phyloP scores from a whole-genome alignment of 2,329 filamentous ascomycete genomes.

The Colletotrichum somersetense region DNA sequence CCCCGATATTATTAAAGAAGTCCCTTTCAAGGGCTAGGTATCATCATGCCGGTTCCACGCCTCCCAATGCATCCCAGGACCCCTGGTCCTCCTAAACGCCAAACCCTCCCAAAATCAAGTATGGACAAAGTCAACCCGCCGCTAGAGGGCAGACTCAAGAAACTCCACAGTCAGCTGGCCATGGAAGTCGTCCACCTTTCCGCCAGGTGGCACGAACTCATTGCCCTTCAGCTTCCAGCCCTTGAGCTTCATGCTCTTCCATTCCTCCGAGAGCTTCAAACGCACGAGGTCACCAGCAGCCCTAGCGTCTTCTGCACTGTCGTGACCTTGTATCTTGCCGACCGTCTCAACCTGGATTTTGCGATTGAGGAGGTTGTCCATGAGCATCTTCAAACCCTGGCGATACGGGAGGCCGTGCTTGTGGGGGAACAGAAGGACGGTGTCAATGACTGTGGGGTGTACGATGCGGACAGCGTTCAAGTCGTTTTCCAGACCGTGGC shows the following conservation, averaged over 20 bases:
- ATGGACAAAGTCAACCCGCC: not conserved
- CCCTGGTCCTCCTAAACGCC: constrained; percentile 21
- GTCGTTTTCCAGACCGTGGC: constrained; percentile 96
- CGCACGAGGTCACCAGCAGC: constrained; percentile 89
- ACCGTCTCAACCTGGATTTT: constrained; percentile 80
- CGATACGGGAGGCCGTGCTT: constrained; percentile 81
- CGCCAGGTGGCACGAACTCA: constrained; percentile 56
- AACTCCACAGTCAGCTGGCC: constrained; percentile 54
- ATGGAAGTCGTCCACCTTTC: constrained; percentile 36
- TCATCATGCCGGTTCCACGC: constrained; percentile 5
- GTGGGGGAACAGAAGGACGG: constrained; percentile 86
- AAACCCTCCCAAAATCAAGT: constrained; percentile 7
- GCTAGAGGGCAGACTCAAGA: constrained; percentile 49
- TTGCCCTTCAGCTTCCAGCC: constrained; percentile 76
- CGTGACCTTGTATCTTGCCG: constrained; percentile 75
- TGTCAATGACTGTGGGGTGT: constrained; percentile 88
- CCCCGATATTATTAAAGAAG: constrained; percentile 6
- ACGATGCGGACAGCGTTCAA: constrained; percentile 87
- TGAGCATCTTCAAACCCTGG: constrained; percentile 81
- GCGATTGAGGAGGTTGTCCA: constrained; percentile 75
- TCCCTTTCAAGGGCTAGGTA: constrained; percentile 3
- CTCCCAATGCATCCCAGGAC: constrained; percentile 21
- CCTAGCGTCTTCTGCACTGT: constrained; percentile 91
- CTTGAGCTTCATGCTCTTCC: constrained; percentile 73
- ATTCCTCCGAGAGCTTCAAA: constrained; percentile 76